A percentile compares a stretch with the other conserved stretches of the same genome.
Conservation (phyloP, 768 basidiomycete genomes). For the Trametes punicea region DNA sequence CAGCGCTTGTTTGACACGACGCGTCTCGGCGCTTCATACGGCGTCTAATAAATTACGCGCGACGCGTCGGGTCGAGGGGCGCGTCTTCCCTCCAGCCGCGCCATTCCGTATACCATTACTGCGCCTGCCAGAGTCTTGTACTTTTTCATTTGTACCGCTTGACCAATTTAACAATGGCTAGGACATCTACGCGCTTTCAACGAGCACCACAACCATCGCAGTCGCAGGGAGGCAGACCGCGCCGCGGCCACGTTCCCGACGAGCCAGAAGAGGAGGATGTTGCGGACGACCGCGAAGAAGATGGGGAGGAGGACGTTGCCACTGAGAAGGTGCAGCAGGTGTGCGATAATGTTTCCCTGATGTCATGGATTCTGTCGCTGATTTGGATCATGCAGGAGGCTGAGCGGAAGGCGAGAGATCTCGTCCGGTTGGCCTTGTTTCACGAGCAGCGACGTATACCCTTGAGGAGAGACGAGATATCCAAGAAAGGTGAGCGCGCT, state of each 20-base stretch:
- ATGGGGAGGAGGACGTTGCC: constrained; percentile 28
- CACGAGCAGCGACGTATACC: constrained; percentile 65
- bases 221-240: constrained; percentile 26
- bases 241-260: constrained; percentile 32
- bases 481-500: constrained; percentile 64
- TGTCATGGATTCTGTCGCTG: background rate
- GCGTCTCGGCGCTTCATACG: background rate
- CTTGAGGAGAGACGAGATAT: constrained; percentile 79
- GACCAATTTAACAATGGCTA: constrained; percentile 25
- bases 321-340: constrained; percentile 27
- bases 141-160: background rate
- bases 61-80: background rate
- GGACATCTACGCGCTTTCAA: constrained; percentile 39
- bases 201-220: constrained; percentile 38
- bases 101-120: background rate
- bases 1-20: too few species aligned
- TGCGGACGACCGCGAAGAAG: constrained; percentile 28
- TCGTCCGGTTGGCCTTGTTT: constrained; percentile 82
- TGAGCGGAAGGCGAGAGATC: constrained; percentile 60
- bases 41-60: constrained; percentile 6
- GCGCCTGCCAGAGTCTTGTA: background rate
- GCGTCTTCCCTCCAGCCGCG: background rate
- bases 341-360: background rate
- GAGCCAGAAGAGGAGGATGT: constrained; percentile 32
- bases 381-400: constrained; percentile 51